Percentiles rank a stretch among this genome's conserved stretches.
Conservation (phyloP, 2,329 filamentous ascomycete species). For the Ophiocordyceps unilateralis region DNA sequence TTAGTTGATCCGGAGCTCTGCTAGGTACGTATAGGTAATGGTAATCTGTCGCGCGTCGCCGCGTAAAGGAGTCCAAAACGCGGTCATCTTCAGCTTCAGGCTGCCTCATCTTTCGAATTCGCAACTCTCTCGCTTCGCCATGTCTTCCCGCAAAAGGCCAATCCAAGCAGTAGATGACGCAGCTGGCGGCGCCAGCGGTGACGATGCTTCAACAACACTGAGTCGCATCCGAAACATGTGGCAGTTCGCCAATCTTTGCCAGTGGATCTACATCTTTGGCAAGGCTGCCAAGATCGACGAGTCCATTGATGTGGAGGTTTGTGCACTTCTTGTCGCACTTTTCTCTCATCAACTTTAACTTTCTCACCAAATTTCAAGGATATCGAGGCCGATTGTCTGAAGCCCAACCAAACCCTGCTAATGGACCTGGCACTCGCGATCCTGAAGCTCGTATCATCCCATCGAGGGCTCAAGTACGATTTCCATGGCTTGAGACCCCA, state of each 20-base stretch:
- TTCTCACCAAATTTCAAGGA: constrained; percentile 39
- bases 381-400: constrained; percentile 75
- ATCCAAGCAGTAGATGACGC: constrained; percentile 1
- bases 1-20: background rate
- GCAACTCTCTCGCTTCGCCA: background rate
- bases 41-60: background rate
- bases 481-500: background rate
- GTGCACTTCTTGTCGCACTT: constrained; percentile 1
- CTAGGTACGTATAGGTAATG: too few species aligned
- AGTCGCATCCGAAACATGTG: constrained; percentile 71
- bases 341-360: too few species aligned
- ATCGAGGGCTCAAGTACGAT: constrained; percentile 76
- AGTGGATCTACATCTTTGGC: constrained; percentile 88
- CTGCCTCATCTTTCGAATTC: background rate
- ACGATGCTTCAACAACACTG: constrained; percentile 22
- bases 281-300: constrained; percentile 79
- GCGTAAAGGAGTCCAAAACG: background rate
- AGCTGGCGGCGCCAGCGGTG: background rate
- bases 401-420: constrained; percentile 57
- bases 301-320: constrained; percentile 76
- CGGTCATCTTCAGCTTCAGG: background rate
- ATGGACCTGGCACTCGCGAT: constrained; percentile 70
- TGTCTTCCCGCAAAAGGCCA: constrained; percentile 4
- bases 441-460: constrained; percentile 85
- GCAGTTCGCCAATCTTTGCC: constrained; percentile 87